These are phyloP conservation scores for Parsonsia alboflavescens DNA, from an alignment of 257 asterid species.

Conservation along the genomic window DNA sequence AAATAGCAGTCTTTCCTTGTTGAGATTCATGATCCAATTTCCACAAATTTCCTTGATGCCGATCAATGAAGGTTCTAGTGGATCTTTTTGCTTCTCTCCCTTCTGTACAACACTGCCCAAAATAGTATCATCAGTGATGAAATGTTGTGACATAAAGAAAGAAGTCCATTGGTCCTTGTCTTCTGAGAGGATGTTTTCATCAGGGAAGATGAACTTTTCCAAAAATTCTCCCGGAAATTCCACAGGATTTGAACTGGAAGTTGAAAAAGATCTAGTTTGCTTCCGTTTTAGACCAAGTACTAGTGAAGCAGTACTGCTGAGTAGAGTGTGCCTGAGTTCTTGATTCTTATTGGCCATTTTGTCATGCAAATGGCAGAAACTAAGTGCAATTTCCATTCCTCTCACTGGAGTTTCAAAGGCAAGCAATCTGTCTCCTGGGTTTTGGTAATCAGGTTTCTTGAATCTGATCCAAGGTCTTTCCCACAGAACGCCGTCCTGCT, in stretches of 20 bases:
- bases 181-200: slow-evolving; percentile 12
- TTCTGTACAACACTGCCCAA: neutral
- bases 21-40: slow-evolving; percentile 3
- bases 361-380: slow-evolving; percentile 24
- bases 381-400: slow-evolving; percentile 52
- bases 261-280: slow-evolving; percentile 28
- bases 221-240: slow-evolving; percentile 16
- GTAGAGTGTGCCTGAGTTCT: slow-evolving; percentile 23
- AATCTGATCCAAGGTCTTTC: slow-evolving; percentile 47
- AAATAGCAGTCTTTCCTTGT: slow-evolving; percentile 32
- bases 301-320: slow-evolving; percentile 15
- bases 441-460: slow-evolving; percentile 12
- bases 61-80: no score
- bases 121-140: slow-evolving; percentile 12
- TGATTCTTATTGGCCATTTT: slow-evolving; percentile 24
- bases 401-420: slow-evolving; percentile 43
- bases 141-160: slow-evolving; percentile 38
- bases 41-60: neutral
- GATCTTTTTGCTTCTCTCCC: neutral
- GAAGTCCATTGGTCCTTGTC: slow-evolving; percentile 27
- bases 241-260: slow-evolving; percentile 17
- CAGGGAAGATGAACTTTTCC: slow-evolving; percentile 19
- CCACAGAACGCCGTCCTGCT: slow-evolving; percentile 57
- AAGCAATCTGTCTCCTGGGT: slow-evolving; percentile 34
- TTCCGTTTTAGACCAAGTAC: slow-evolving; percentile 35